Evolutionary conservation across 1,284 basidiomycete genomes (phyloP), one percentile per base, ranked within the genome.

Genomic region (Sanguinoderma infundibulare): DNA sequence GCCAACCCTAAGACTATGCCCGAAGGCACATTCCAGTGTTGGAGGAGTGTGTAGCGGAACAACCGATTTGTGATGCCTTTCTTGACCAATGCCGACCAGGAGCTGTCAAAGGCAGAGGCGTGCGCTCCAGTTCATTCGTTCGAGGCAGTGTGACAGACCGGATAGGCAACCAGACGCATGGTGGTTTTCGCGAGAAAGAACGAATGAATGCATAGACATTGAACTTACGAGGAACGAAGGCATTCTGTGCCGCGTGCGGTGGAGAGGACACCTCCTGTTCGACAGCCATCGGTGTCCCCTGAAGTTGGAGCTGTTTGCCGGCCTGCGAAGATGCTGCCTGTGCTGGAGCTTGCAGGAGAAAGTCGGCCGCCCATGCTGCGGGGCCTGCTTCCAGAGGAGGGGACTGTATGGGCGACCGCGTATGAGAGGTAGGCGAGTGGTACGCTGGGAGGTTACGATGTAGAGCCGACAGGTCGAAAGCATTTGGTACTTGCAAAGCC

Each of bases 281-380:
- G 36, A 60, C 36, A 14, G 53, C 22, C 44, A 56, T 54, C 7
- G 56, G 57, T 9, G 52, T 46, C 5, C 50, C 50, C 40, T 66
- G 61, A n/a, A 46, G 59, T 39, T 63, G 60, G 2, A 46, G 32
- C 1, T 35, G 28, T n/a, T 60, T 53, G 3, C 53, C 53, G 26
- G 42, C 22, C 5, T 51, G 36, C 34, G 55, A 38, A 28, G 59
- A 56, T 34, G 55, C 44, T 1, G 63, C 53, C 35, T 54, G 52
- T 15, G 54, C 55, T 2, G 61, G 51, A 7, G 20, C 32, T 32
- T 76, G 74, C 39, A 77, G 77, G 38, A 74, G 70, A 66, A 91
- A 92, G 72, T 92, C 90, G 12, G 81, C 69, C 0, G 87, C 85
- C 87, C 87, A 90, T 44, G 79, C 73, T 24, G 81, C 76, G 17